phyloP scores from a whole-genome alignment of 208 protist genomes.

The Leishmania turanica region DNA sequence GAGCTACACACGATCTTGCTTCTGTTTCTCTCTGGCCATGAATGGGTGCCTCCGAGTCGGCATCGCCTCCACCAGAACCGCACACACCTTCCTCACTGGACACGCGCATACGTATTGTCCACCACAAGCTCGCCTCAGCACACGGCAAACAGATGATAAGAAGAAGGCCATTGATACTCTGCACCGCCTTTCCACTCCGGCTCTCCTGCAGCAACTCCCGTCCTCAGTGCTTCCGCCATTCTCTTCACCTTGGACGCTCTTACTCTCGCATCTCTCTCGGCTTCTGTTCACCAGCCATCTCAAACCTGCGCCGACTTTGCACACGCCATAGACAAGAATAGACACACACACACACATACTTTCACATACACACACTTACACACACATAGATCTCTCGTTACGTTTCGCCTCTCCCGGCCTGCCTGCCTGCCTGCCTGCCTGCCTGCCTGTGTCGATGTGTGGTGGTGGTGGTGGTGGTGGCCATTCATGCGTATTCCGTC shows the following conservation, averaged over 20 bases:
- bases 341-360: neutral
- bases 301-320: neutral
- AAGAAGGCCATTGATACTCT: neutral
- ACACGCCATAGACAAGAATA: neutral
- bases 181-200: neutral
- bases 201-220: neutral
- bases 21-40: neutral
- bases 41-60: neutral
- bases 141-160: neutral
- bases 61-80: neutral
- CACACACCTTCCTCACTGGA: neutral
- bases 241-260: neutral
- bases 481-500: neutral
- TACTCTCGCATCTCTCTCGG: neutral
- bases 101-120: neutral
- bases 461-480: neutral
- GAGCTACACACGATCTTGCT: neutral
- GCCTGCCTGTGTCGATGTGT: neutral
- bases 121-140: neutral
- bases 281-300: neutral
- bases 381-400: neutral
- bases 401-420: neutral
- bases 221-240: neutral
- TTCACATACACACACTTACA: neutral
- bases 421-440: neutral